Percentiles rank a stretch among this genome's conserved stretches.
These are phyloP conservation scores for Diaporthe citri DNA, from an alignment of 2,329 filamentous ascomycete species.

Conservation along the genomic window DNA sequence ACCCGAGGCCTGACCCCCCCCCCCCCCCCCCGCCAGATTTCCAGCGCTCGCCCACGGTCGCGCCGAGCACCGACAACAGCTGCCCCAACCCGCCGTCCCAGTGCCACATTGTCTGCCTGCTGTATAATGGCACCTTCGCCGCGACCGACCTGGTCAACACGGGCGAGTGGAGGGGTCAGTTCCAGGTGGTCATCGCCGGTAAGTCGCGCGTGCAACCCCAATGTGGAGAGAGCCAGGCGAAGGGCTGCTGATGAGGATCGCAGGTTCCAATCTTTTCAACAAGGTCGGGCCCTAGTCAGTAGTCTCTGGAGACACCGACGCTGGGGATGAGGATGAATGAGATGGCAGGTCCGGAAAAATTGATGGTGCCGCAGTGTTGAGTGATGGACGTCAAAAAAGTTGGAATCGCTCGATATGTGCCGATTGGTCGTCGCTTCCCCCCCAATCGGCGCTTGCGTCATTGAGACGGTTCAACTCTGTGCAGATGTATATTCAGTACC, in stretches of 20 bases:
- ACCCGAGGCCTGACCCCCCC: not conserved
- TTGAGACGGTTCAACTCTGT: not conserved
- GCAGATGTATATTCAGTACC: not conserved
- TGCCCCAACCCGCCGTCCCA: conserved; percentile 12
- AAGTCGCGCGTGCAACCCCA: not conserved
- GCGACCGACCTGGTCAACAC: not conserved
- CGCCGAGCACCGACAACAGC: conserved; percentile 15
- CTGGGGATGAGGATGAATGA: not conserved
- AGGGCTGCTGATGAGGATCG: not conserved
- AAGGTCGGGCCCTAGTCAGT: not conserved
- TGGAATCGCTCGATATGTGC: not conserved
- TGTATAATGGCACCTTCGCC: not conserved
- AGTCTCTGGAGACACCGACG: not conserved
- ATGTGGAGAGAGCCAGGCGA: not conserved
- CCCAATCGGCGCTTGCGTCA: conserved; percentile 3
- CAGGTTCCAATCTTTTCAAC: conserved; percentile 27
- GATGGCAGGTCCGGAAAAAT: not conserved
- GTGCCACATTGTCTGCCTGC: conserved; percentile 23
- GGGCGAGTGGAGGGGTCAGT: conserved; percentile 22
- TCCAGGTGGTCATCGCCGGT: conserved; percentile 26
- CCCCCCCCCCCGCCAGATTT: not conserved
- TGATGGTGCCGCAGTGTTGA: not conserved
- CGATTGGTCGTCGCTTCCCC: conserved; percentile 15
- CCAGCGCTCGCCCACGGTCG: conserved; percentile 23
- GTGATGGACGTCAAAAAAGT: not conserved